A percentile compares a stretch with the other conserved stretches of the same genome.
Evolutionary conservation across 2,329 filamentous ascomycete species (phyloP).

Genomic region (Penicillium sp.): DNA sequence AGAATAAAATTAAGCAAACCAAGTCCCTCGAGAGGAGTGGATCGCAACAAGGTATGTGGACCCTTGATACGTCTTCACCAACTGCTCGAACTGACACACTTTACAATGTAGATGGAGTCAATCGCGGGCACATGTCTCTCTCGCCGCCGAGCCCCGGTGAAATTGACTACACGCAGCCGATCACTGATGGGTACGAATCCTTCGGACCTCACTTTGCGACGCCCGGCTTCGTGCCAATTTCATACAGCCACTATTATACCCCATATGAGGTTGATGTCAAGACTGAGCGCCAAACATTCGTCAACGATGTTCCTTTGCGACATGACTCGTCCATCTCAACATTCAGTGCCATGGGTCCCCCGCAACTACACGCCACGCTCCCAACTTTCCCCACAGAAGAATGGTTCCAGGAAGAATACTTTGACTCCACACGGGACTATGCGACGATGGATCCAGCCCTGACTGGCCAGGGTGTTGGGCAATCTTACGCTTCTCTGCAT

Average conservation of each 20-base stretch:
- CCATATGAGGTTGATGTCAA: slow-evolving; percentile 96
- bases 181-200: slow-evolving; percentile 46
- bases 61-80: neutral
- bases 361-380: slow-evolving; percentile 67
- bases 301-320: slow-evolving; percentile 84
- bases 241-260: slow-evolving; percentile 58
- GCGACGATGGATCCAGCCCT: slow-evolving; percentile 42
- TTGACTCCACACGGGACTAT: slow-evolving; percentile 43
- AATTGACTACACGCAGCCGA: neutral
- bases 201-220: slow-evolving; percentile 46
- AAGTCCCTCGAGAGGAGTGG: slow-evolving; percentile 87
- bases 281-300: slow-evolving; percentile 90
- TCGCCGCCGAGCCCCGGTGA: neutral
- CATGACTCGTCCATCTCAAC: slow-evolving; percentile 87
- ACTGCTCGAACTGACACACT: neutral
- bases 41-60: slow-evolving; percentile 42
- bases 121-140: neutral
- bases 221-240: slow-evolving; percentile 59
- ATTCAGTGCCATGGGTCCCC: slow-evolving; percentile 87
- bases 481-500: neutral
- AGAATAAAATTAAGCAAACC: slow-evolving; percentile 95
- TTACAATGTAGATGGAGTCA: neutral
- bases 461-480: neutral
- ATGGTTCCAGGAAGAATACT: slow-evolving; percentile 72
- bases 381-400: slow-evolving; percentile 65